Evolutionary conservation across 1,139 yeast genomes (phyloP).

Genomic region (Lodderomyces jiufengensis): DNA sequence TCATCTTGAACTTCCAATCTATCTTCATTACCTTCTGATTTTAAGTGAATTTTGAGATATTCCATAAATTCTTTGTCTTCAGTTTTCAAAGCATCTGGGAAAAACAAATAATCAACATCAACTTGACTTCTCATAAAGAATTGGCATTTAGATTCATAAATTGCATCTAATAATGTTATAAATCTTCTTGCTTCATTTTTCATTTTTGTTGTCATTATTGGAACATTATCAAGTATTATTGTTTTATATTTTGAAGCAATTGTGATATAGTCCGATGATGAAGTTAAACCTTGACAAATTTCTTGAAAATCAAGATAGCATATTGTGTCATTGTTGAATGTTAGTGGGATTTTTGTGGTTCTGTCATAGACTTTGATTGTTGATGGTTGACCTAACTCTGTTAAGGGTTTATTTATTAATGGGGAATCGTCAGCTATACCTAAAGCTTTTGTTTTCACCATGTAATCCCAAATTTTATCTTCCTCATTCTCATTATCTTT

Average conservation of each 20-base stretch:
- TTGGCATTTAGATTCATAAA: conserved; percentile 65
- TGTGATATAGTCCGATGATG: conserved; percentile 69
- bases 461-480: conserved; percentile 31
- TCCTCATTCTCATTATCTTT: conserved; percentile 22
- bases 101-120: conserved; percentile 51
- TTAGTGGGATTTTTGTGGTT: conserved; percentile 43
- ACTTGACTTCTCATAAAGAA: conserved; percentile 50
- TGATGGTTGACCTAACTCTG: conserved; percentile 24
- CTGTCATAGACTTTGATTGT: conserved; percentile 56
- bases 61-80: conserved; percentile 16
- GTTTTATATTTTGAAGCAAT: conserved; percentile 58
- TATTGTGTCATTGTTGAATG: conserved; percentile 29
- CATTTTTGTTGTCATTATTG: conserved; percentile 53
- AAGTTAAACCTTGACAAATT: conserved; percentile 56
- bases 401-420: conserved; percentile 15
- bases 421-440: conserved; percentile 14
- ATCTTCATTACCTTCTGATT: conserved; percentile 18
- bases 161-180: conserved; percentile 63
- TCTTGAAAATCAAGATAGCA: conserved; percentile 53
- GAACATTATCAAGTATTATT: conserved; percentile 58
- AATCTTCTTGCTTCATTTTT: conserved; percentile 69
- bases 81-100: conserved; percentile 43
- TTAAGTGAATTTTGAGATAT: conserved; percentile 6
- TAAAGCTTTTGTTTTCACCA: conserved; percentile 22
- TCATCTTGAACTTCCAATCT: conserved; percentile 53